Evolutionary conservation across 352 stramenopile species (phyloP).

Genomic region (Phytophthora syringae): DNA sequence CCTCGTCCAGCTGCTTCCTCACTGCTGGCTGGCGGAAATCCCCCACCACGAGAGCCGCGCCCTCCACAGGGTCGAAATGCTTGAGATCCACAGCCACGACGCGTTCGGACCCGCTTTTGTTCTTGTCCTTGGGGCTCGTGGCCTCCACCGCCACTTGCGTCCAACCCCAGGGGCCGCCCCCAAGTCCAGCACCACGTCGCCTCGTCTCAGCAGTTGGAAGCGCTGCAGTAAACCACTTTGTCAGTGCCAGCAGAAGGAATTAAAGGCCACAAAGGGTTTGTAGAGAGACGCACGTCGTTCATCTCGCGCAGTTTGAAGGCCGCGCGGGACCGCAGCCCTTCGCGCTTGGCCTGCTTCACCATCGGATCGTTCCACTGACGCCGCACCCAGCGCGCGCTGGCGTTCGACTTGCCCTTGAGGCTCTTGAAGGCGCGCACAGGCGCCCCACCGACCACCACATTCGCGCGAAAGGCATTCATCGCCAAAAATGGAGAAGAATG

Average conservation of each 20-base stretch:
- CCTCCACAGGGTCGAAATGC: slow-evolving; percentile 74
- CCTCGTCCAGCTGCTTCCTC: slow-evolving; percentile 57
- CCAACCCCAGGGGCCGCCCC: slow-evolving; percentile 87
- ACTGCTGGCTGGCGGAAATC: slow-evolving; percentile 79
- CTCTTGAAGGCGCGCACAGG: slow-evolving; percentile 67
- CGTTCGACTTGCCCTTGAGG: slow-evolving; percentile 85
- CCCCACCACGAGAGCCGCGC: slow-evolving; percentile 72
- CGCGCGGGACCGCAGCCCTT: slow-evolving; percentile 79
- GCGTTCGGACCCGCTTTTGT: slow-evolving; percentile 11
- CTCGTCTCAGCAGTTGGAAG: slow-evolving; percentile 63
- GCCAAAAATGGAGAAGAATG: too few species aligned
- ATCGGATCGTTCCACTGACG: slow-evolving; percentile 86
- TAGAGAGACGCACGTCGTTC: slow-evolving; percentile 53
- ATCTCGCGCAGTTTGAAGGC: slow-evolving; percentile 88
- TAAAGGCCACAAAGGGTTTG: too few species aligned
- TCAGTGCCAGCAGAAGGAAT: too few species aligned
- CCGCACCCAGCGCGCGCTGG: slow-evolving; percentile 84
- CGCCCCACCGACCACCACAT: not conserved
- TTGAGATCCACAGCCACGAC: slow-evolving; percentile 84
- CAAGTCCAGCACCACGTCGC: slow-evolving; percentile 82
- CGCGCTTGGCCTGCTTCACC: slow-evolving; percentile 87
- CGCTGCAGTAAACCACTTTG: not conserved
- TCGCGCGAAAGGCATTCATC: not conserved
- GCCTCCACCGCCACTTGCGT: slow-evolving; percentile 82
- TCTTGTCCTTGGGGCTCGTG: slow-evolving; percentile 31